These are phyloP conservation scores for Diplodia mutila DNA, from an alignment of 2,329 filamentous ascomycete genomes.

Conservation along the genomic window DNA sequence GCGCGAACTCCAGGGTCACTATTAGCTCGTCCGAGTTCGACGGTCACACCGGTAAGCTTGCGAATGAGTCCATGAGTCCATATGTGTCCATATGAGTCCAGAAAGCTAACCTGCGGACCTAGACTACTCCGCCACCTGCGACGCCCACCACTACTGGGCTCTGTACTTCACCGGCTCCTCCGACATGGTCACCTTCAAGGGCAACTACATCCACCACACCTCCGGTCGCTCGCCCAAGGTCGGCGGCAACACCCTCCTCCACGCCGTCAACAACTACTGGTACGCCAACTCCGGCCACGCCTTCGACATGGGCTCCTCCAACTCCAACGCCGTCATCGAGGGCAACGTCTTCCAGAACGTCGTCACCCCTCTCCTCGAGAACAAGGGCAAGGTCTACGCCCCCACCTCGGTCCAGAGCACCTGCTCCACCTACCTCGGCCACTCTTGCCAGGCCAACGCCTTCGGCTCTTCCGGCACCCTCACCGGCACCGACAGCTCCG, in stretches of 20 bases:
- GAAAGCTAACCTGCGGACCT: too few species aligned
- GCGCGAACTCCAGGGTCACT: constrained; percentile 57
- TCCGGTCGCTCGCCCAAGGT: constrained; percentile 63
- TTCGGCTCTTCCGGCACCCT: constrained; percentile 37
- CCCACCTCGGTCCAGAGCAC: constrained; percentile 43
- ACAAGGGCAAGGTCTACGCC: constrained; percentile 47
- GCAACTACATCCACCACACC: constrained; percentile 64
- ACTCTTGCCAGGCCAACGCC: constrained; percentile 55
- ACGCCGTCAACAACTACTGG: constrained; percentile 67
- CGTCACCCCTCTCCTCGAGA: constrained; percentile 46
- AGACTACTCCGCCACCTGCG: constrained; percentile 60
- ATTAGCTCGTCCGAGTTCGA: constrained; percentile 63
- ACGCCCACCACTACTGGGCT: constrained; percentile 64
- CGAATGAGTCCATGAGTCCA: too few species aligned
- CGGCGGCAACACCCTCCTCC: constrained; percentile 58
- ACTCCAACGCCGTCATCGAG: constrained; percentile 55
- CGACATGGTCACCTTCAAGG: constrained; percentile 62
- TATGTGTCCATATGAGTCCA: too few species aligned
- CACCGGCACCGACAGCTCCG: constrained; percentile 47
- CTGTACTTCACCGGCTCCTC: constrained; percentile 58
- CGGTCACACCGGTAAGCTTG: constrained; percentile 45
- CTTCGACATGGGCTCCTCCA: constrained; percentile 53
- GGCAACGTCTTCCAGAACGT: constrained; percentile 64
- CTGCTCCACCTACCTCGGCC: constrained; percentile 54
- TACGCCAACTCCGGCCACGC: constrained; percentile 60